Conservation (phyloP, 371 early-diverging fungal species). For the Sporodiniella umbellata region DNA sequence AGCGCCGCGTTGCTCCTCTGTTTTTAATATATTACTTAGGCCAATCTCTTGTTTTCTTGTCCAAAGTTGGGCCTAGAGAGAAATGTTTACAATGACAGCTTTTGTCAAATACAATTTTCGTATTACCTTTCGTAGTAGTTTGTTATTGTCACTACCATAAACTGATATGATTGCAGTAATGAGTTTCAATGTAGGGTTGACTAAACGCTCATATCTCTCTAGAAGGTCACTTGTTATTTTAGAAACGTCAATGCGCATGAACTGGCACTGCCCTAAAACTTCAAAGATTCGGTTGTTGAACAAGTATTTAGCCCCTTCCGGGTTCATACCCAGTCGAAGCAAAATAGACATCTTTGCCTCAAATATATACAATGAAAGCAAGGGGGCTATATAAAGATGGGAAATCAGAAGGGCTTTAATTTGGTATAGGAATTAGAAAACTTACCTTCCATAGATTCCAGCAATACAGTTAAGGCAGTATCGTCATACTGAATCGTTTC, state of each 20-base stretch:
- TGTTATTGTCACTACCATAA: constrained; percentile 48
- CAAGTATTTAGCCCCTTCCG: constrained; percentile 75
- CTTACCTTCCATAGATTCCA: constrained; percentile 54
- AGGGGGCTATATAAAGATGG: constrained; percentile 28
- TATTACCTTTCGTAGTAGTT: constrained; percentile 44
- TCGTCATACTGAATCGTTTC: constrained; percentile 70
- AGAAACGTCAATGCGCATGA: constrained; percentile 25
- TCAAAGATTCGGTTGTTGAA: constrained; percentile 77
- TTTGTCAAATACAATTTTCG: background rate
- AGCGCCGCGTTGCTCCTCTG: constrained; percentile 20
- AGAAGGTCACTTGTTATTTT: constrained; percentile 6
- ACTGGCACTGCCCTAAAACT: constrained; percentile 69
- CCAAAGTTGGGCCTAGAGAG: constrained; percentile 51
- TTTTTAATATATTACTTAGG: constrained; percentile 56
- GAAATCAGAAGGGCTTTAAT: background rate
- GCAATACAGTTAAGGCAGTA: constrained; percentile 52
- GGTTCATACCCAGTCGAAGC: constrained; percentile 68
- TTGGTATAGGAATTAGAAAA: background rate
- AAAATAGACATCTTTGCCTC: constrained; percentile 84
- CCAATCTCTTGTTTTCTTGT: constrained; percentile 59
- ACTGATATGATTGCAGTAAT: constrained; percentile 54
- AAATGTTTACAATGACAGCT: background rate
- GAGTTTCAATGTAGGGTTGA: constrained; percentile 61
- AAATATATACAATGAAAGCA: constrained; percentile 66
- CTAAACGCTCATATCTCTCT: constrained; percentile 59